A percentile compares a stretch with the other conserved stretches of the same genome.
These are phyloP conservation scores for Penicillium sp. DNA, from an alignment of 2,329 filamentous ascomycete genomes.

Conservation along the genomic window DNA sequence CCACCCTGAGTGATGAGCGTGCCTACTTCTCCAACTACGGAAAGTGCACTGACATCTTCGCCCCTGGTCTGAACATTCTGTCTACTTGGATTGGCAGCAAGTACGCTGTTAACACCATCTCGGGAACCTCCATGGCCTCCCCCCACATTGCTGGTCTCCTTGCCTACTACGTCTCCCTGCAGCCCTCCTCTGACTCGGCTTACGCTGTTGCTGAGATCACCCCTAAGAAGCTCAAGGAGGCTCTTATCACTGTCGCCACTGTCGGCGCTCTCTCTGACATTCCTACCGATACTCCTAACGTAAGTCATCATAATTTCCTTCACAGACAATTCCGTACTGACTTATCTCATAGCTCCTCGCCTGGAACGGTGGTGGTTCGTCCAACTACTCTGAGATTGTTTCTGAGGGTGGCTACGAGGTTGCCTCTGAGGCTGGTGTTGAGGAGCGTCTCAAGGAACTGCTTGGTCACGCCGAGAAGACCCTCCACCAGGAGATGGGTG, in stretches of 20 bases:
- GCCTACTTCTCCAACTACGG: slow-evolving; percentile 99
- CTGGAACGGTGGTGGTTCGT: slow-evolving; percentile 96
- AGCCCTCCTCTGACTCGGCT: slow-evolving; percentile 85
- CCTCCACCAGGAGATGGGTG: slow-evolving; percentile 47
- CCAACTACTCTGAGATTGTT: slow-evolving; percentile 86
- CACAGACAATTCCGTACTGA: slow-evolving; percentile 20
- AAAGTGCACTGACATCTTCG: slow-evolving; percentile 99
- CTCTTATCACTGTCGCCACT: slow-evolving; percentile 81
- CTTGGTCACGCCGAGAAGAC: slow-evolving; percentile 51
- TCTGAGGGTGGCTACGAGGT: slow-evolving; percentile 69
- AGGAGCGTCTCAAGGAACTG: slow-evolving; percentile 42
- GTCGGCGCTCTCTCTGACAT: slow-evolving; percentile 75
- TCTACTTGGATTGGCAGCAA: slow-evolving; percentile 99
- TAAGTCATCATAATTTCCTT: slow-evolving; percentile 37
- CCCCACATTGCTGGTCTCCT: slow-evolving; percentile 95
- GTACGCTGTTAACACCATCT: slow-evolving; percentile 97
- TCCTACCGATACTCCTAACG: slow-evolving; percentile 82
- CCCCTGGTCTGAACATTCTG: slow-evolving; percentile 91
- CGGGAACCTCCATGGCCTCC: slow-evolving; percentile 98
- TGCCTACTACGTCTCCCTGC: slow-evolving; percentile 96
- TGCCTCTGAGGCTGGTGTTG: slow-evolving; percentile 32
- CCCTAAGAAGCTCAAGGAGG: slow-evolving; percentile 89
- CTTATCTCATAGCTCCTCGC: slow-evolving; percentile 66
- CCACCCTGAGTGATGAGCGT: slow-evolving; percentile 88
- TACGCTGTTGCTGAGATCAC: slow-evolving; percentile 88